Conservation (phyloP, 1,284 basidiomycete genomes). For the Wallemia ichthyophaga region DNA sequence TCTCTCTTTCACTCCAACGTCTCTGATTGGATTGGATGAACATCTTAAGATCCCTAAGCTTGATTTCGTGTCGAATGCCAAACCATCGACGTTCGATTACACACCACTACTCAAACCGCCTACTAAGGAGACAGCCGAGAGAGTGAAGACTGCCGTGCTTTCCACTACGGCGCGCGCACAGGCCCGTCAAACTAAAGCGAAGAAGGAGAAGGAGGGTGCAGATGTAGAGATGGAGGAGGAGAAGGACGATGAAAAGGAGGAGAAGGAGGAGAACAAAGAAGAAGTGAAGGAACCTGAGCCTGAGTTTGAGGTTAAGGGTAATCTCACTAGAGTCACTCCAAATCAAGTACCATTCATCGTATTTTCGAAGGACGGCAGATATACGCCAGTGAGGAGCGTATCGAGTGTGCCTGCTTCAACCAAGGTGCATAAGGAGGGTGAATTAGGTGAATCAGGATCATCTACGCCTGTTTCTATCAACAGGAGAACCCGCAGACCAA, state of each 20-base stretch:
- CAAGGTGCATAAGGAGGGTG: neutral
- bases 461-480: constrained; percentile 2
- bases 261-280: constrained; percentile 14
- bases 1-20: constrained; percentile 73
- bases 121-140: constrained; percentile 63
- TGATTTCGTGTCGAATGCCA: constrained; percentile 59
- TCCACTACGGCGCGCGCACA: constrained; percentile 83
- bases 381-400: constrained; percentile 65
- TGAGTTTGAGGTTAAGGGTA: constrained; percentile 51
- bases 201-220: constrained; percentile 43
- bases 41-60: constrained; percentile 67
- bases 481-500: constrained; percentile 7
- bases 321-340: constrained; percentile 79
- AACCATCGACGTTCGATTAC: constrained; percentile 67
- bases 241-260: constrained; percentile 19
- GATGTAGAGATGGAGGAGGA: constrained; percentile 47
- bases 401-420: constrained; percentile 17
- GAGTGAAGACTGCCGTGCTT: constrained; percentile 68
- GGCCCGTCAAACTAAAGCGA: constrained; percentile 51
- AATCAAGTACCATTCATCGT: constrained; percentile 55
- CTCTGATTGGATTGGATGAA: constrained; percentile 60
- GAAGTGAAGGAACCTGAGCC: constrained; percentile 23
- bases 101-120: constrained; percentile 52
- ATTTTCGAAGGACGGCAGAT: constrained; percentile 49
- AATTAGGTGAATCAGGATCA: constrained; percentile 3